Conservation (phyloP, 305 asterid species). For the Stenogyne calaminthoides region DNA sequence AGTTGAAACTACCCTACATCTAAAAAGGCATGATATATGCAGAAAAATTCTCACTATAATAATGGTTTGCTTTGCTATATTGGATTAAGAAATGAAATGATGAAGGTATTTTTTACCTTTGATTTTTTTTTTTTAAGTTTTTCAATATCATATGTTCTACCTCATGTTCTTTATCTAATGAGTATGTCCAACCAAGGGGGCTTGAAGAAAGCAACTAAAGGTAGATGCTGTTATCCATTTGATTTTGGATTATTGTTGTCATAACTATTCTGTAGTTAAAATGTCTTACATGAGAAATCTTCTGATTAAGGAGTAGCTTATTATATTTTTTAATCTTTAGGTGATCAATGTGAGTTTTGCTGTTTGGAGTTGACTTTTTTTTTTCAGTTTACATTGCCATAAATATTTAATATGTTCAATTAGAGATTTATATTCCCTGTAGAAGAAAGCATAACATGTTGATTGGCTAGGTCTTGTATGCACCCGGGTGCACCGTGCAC, state of each 20-base stretch:
- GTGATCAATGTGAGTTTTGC: neutral
- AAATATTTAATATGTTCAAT: neutral
- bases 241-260: conserved; percentile 1
- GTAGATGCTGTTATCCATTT: conserved; percentile 18
- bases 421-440: neutral
- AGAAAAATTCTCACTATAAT: conserved; percentile 38
- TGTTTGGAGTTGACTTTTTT: neutral
- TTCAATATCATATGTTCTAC: conserved; percentile 23
- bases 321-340: neutral
- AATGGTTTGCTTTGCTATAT: conserved; percentile 38
- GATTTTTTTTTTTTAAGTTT: conserved; percentile 1
- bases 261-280: neutral
- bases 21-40: conserved; percentile 28
- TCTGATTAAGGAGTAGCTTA: neutral
- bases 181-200: conserved; percentile 20
- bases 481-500: no score
- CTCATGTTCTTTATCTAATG: conserved; percentile 22
- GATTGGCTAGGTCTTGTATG: no score
- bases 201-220: conserved; percentile 24
- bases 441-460: neutral
- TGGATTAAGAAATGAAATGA: conserved; percentile 50
- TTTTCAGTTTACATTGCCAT: neutral
- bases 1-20: conserved; percentile 34
- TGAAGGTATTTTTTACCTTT: neutral
- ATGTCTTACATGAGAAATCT: neutral